Evolutionary conservation across 805 yeast genomes (phyloP).

Genomic region (Candida hispaniensis): DNA sequence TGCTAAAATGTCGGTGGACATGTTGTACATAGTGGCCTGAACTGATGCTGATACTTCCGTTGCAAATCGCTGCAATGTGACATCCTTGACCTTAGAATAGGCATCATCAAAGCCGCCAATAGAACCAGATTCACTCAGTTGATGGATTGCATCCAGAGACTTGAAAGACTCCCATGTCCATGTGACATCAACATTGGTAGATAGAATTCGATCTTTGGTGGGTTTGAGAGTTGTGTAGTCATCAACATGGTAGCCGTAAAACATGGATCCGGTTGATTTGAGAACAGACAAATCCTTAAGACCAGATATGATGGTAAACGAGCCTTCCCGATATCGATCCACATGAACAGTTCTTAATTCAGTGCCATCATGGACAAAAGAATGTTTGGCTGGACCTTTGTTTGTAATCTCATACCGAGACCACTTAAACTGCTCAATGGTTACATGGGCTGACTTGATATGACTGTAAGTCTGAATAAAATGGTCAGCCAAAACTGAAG

Average conservation of each 20-base stretch:
- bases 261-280: conserved; percentile 88
- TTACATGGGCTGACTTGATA: conserved; percentile 58
- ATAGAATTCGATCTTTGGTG: conserved; percentile 72
- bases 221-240: conserved; percentile 84
- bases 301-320: conserved; percentile 52
- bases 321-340: conserved; percentile 26
- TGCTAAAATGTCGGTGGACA: conserved; percentile 63
- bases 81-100: conserved; percentile 49
- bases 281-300: conserved; percentile 72
- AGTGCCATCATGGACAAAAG: conserved; percentile 75
- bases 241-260: conserved; percentile 75
- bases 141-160: conserved; percentile 29
- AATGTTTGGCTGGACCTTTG: conserved; percentile 57
- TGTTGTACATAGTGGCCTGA: conserved; percentile 94
- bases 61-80: conserved; percentile 71
- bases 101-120: conserved; percentile 55
- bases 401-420: conserved; percentile 65
- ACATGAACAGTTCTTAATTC: conserved; percentile 53
- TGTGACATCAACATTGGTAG: conserved; percentile 68
- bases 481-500: conserved; percentile 72
- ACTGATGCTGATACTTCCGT: conserved; percentile 85
- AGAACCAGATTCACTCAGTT: conserved; percentile 43
- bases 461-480: conserved; percentile 69
- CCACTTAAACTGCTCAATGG: conserved; percentile 71
- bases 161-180: conserved; percentile 18